Conservation (phyloP, 495 filamentous ascomycete species). For the Xylaria grammica region DNA sequence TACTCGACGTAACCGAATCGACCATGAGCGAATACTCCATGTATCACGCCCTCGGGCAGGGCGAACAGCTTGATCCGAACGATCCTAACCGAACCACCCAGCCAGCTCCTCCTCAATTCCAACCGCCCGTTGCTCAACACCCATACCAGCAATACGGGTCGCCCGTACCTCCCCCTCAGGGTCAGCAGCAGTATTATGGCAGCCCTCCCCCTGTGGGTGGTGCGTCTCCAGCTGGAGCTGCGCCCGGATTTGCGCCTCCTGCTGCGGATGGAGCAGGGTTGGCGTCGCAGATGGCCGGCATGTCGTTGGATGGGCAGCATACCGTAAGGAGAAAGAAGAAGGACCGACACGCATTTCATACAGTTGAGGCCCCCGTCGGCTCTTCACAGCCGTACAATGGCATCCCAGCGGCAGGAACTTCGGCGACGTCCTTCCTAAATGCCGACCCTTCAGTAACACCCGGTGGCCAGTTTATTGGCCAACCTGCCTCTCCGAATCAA, state of each 20-base stretch:
- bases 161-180: constrained; percentile 27
- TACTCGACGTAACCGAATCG: neutral
- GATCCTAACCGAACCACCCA: constrained; percentile 63
- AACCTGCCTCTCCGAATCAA: constrained; percentile 39
- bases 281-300: constrained; percentile 83
- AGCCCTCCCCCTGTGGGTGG: constrained; percentile 37
- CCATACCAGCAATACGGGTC: constrained; percentile 67
- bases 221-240: constrained; percentile 37
- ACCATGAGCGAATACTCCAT: constrained; percentile 76
- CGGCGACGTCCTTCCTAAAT: constrained; percentile 72
- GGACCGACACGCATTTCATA: constrained; percentile 90
- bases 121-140: constrained; percentile 52
- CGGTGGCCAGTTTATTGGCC: constrained; percentile 34
- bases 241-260: constrained; percentile 44
- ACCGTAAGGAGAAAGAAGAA: constrained; percentile 81
- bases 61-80: constrained; percentile 64
- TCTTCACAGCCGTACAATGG: constrained; percentile 70
- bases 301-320: constrained; percentile 64
- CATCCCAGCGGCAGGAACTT: constrained; percentile 63
- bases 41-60: constrained; percentile 75
- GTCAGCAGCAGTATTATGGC: constrained; percentile 45
- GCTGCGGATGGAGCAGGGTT: constrained; percentile 60
- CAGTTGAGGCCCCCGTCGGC: constrained; percentile 71
- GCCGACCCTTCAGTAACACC: constrained; percentile 54
- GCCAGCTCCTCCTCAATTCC: constrained; percentile 63